These are phyloP conservation scores for Malus hybrid DNA, from an alignment of 331 rosid species.

Conservation along the genomic window DNA sequence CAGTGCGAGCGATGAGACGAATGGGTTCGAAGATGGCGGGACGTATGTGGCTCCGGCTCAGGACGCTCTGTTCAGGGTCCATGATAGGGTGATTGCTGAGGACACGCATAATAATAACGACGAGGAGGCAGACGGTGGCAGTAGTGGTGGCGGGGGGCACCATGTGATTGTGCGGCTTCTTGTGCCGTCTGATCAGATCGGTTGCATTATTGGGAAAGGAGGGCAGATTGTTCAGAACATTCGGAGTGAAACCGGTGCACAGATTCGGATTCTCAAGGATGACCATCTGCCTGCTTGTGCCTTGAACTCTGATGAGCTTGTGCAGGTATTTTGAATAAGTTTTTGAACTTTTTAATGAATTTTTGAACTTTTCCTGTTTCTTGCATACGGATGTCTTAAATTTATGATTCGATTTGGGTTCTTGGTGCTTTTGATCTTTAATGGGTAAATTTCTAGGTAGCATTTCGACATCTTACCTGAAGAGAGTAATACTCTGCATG, in stretches of 20 bases:
- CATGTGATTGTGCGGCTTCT: conserved; percentile 79
- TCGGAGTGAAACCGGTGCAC: conserved; percentile 84
- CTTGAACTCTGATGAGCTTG: conserved; percentile 84
- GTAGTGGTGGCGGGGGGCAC: conserved; percentile 8
- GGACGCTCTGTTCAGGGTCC: conserved; percentile 82
- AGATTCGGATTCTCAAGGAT: conserved; percentile 87
- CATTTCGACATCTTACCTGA: background rate
- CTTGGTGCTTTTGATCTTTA: background rate
- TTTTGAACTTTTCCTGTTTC: background rate
- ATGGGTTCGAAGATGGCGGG: conserved; percentile 53
- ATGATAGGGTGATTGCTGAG: conserved; percentile 87
- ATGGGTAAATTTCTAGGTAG: background rate
- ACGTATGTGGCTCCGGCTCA: conserved; percentile 64
- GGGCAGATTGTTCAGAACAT: conserved; percentile 84
- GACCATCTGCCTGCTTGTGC: conserved; percentile 82
- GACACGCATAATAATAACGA: conserved; percentile 49
- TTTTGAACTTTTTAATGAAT: background rate
- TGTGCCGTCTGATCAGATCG: conserved; percentile 96
- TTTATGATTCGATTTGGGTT: background rate
- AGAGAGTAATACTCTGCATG: background rate
- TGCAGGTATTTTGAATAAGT: conserved; percentile 45
- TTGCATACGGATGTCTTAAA: background rate
- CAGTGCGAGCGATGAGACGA: conserved; percentile 74
- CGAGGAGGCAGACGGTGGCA: conserved; percentile 55
- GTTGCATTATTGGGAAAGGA: conserved; percentile 91